Conservation (phyloP, 1,139 yeast species). For the Nakaseomyces bracarensis region DNA sequence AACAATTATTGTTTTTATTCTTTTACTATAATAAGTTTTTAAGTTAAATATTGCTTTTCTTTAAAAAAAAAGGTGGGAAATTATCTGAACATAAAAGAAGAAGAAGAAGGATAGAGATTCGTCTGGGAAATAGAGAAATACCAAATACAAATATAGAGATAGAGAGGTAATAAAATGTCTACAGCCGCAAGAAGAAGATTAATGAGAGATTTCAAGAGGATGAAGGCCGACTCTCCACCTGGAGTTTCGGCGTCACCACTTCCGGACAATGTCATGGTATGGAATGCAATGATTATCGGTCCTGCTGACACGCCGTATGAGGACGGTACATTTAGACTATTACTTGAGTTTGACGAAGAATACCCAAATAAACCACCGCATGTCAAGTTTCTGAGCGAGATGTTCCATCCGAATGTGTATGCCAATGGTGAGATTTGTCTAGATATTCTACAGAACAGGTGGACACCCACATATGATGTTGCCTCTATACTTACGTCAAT, state of each 20-base stretch:
- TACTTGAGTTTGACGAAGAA: conserved; percentile 88
- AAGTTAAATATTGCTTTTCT: too few species aligned
- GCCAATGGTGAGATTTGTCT: conserved; percentile 93
- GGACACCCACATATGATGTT: conserved; percentile 99
- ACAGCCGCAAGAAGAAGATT: conserved; percentile 97
- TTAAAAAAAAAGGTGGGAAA: too few species aligned
- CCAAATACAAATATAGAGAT: too few species aligned
- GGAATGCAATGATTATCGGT: conserved; percentile 98
- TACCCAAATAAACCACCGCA: conserved; percentile 96
- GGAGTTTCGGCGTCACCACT: conserved; percentile 97
- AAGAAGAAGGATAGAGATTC: too few species aligned
- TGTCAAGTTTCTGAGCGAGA: conserved; percentile 82
- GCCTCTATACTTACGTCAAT: conserved; percentile 87
- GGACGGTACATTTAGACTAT: conserved; percentile 89
- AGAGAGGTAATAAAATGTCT: too few species aligned
- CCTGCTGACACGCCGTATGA: conserved; percentile 97
- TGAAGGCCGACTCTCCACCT: conserved; percentile 97
- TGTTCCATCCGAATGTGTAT: conserved; percentile 97
- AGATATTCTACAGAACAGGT: conserved; percentile 90
- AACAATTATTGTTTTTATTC: too few species aligned
- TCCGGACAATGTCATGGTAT: conserved; percentile 93
- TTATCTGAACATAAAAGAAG: too few species aligned
- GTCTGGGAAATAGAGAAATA: too few species aligned
- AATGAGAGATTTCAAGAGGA: conserved; percentile 97
- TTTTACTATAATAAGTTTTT: too few species aligned